Evolutionary conservation across 2,329 filamentous ascomycete species (phyloP), one percentile per base, ranked within the genome.

Genomic region (Sclerotinia glacialis): DNA sequence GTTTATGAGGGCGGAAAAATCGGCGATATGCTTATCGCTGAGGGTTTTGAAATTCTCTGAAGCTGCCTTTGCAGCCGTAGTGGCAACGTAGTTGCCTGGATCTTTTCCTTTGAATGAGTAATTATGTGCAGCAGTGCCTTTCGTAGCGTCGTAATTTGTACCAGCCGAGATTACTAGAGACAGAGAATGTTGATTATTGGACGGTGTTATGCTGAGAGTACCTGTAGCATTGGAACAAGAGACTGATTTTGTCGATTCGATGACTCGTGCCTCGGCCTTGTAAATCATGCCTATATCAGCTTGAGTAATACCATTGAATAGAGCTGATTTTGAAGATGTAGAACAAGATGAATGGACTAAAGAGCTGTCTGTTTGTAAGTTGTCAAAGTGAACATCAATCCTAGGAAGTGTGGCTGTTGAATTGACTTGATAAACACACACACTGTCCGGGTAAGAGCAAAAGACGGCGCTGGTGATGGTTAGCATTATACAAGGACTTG

Each of bases 41-140:
- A 84, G 70, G 3, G 72, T 56, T 2, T 70, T 68, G 4, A 78
- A 72, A 0, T 74, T 79, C 1, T 67, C 59, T 0, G 76, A 73
- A 0, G 80, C 81, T 1, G 71, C 67, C 0, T 72, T 66, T 0
- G 78, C 78, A 1, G 74, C 71, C 1, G 70, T 66, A 44, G 79
- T 75, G 5, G 58, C 37, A 0, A 85, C 78, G 2, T 74, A 66
- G 0, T 73, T 54, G 0, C 71, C 76, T 1, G 83, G 83, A 66
- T 85, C 80, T 1, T 72, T 72, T 2, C 83, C 83, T 46, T 76
- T 78, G 73, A 84, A 86, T 0, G 80, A 82, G 71, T 79, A 85
- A 14, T 75, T 71, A 66, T 71, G 72, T 21, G 76, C 76, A 0
- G 77, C 74, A 56, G 79, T 83, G 1, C 84, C 83, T 44, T 81